Evolutionary conservation across 1,284 basidiomycete genomes (phyloP).

Genomic region (Fistulina hepatica): DNA sequence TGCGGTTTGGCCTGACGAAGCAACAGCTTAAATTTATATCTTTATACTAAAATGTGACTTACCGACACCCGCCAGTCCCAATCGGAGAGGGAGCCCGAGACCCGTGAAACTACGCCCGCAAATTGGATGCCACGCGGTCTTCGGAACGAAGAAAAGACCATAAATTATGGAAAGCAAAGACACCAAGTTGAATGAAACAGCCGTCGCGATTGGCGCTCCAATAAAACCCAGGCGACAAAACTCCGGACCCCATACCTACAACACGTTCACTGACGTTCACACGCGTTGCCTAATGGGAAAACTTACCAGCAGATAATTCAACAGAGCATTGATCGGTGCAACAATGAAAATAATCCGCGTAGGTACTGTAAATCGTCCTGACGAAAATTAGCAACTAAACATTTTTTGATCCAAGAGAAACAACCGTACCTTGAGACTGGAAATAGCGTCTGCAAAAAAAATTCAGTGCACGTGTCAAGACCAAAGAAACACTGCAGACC

Average conservation of each 20-base stretch:
- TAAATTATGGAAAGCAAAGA: conserved; percentile 61
- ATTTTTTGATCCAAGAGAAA: background rate
- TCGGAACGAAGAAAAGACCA: conserved; percentile 62
- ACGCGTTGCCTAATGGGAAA: too few species aligned
- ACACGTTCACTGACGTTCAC: conserved; percentile 3
- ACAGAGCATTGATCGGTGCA: conserved; percentile 76
- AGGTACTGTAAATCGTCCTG: conserved; percentile 77
- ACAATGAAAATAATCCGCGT: conserved; percentile 78
- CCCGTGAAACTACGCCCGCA: conserved; percentile 30
- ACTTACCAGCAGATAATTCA: conserved; percentile 72
- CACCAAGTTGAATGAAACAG: conserved; percentile 82
- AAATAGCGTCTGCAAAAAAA: conserved; percentile 62
- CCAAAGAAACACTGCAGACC: conserved; percentile 14
- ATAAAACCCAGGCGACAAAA: conserved; percentile 79
- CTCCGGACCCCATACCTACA: conserved; percentile 72
- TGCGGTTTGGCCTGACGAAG: conserved; percentile 27
- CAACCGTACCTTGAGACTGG: conserved; percentile 63
- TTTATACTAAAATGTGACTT: background rate
- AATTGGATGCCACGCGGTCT: conserved; percentile 80
- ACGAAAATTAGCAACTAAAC: conserved; percentile 5
- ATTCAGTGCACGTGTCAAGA: conserved; percentile 1
- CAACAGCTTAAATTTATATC: background rate
- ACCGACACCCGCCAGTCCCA: conserved; percentile 16
- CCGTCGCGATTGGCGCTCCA: conserved; percentile 86
- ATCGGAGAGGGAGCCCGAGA: conserved; percentile 13